These are phyloP conservation scores for Leccinum pachyderme DNA, from an alignment of 1,284 basidiomycete species.

Conservation along the genomic window DNA sequence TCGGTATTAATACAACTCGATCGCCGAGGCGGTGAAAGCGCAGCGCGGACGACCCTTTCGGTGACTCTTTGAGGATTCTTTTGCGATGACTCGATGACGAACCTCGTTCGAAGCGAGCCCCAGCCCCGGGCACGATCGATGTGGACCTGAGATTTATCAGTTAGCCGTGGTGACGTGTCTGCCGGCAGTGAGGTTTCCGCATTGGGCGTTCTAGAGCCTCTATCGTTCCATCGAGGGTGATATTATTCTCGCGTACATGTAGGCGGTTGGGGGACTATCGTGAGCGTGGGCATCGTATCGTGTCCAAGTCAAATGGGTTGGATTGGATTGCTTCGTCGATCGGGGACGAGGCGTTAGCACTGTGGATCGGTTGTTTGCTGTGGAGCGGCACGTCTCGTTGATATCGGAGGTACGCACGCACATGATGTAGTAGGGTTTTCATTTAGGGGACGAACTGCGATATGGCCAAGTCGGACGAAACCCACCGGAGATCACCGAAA, in stretches of 20 bases:
- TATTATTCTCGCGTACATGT: not conserved
- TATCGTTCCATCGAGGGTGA: not conserved
- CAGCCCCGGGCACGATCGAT: constrained; percentile 1
- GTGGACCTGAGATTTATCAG: not conserved
- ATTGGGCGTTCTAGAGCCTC: not conserved
- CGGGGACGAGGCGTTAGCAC: not conserved
- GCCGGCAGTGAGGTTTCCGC: constrained; percentile 8
- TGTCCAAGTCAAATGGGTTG: not conserved
- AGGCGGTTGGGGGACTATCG: not conserved
- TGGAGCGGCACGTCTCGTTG: not conserved
- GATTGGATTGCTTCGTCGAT: not conserved
- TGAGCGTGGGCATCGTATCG: not conserved
- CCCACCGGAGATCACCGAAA: constrained; percentile 27
- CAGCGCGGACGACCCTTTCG: not conserved
- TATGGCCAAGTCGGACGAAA: not conserved
- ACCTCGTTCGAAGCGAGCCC: not conserved
- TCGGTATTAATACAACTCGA: not conserved
- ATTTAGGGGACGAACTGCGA: constrained; percentile 5
- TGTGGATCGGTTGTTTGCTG: not conserved
- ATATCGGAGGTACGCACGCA: not conserved
- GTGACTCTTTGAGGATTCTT: not conserved
- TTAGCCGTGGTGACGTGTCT: constrained; percentile 1
- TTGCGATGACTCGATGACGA: not conserved
- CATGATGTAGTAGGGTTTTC: constrained; percentile 4
- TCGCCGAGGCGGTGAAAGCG: not conserved